phyloP scores from a whole-genome alignment of 2,329 filamentous ascomycete species.

The Colletotrichum truncatum region DNA sequence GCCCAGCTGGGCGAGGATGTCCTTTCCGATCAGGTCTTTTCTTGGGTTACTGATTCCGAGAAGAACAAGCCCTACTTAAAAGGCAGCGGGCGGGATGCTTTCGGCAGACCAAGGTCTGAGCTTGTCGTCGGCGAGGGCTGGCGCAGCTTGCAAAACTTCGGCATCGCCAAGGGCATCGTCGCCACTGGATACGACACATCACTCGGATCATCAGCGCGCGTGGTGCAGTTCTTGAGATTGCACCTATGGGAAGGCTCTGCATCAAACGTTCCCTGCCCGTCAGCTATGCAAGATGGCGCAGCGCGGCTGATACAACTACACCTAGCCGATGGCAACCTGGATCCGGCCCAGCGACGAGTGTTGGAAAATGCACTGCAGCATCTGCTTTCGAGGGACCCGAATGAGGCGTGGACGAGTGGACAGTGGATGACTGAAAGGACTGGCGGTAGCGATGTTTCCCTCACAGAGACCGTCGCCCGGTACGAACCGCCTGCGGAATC shows the following conservation, averaged over 20 bases:
- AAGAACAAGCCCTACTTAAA: constrained; percentile 68
- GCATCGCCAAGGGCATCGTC: constrained; percentile 59
- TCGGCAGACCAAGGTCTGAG: constrained; percentile 67
- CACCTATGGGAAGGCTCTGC: constrained; percentile 69
- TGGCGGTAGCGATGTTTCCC: constrained; percentile 75
- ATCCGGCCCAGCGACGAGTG: constrained; percentile 47
- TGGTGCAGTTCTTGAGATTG: constrained; percentile 66
- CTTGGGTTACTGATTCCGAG: constrained; percentile 71
- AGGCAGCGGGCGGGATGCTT: constrained; percentile 66
- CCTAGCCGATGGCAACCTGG: constrained; percentile 38
- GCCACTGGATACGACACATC: constrained; percentile 62
- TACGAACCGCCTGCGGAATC: background rate
- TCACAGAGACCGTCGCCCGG: constrained; percentile 70
- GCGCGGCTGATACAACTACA: constrained; percentile 59
- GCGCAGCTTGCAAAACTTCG: constrained; percentile 68
- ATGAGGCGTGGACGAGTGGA: constrained; percentile 72
- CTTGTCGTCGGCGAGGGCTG: constrained; percentile 74
- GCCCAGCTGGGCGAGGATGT: constrained; percentile 60
- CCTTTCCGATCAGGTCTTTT: constrained; percentile 62
- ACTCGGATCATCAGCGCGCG: constrained; percentile 59
- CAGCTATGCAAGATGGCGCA: constrained; percentile 73
- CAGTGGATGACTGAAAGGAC: constrained; percentile 82
- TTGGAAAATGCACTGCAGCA: constrained; percentile 62
- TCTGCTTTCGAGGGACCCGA: constrained; percentile 61
- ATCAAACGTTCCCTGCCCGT: constrained; percentile 71